Base-by-base conservation (phyloP, 495 filamentous ascomycete species). In the Talaromyces ruber region DNA sequence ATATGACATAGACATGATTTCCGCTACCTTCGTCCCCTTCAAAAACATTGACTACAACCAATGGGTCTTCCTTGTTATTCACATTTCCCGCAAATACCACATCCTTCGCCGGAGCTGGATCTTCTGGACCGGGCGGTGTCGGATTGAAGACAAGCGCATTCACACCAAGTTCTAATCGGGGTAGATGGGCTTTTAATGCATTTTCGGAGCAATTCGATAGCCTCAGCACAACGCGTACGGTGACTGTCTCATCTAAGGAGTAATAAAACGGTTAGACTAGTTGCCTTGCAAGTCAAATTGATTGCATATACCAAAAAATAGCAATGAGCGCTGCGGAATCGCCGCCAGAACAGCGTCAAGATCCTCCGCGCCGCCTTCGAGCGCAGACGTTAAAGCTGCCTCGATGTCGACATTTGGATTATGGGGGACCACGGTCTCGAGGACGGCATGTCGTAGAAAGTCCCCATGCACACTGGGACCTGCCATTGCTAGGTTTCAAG, bases 361-460 rank as follows among this genome's bases (percentile, higher is more conserved):
- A 58, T 75, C 74, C 26, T 75, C 76, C 64, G 74, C 75, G 62
- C 78, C 81, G 56, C 76, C 76, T 57, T 75, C 73, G 39, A 84
- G 68, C 21, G 76, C 75, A 32, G 72, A 74, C 58, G 72, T 72
- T 61, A 91, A 71, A 26, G 79, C 76, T 28, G 84, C 79, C 63
- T 89, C 82, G 43, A 92, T 77, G 66, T 86, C 76, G 63, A 92
- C 79, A 43, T 83, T 68, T 45, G 89, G 86, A 32, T 83, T 81
- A 62, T 87, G 78, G 25, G 93, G 93, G 30, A 96, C 82, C 60
- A 97, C 78, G 39, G 92, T 91, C 61, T 88, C 86, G 26, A 97
- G 77, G 51, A 88, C 82, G 16, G 90, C 88, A 74, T 84, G 78
- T 62, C 91, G 83, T 61, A 88, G 77, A 67, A 93, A 86, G 63